Percentiles rank a stretch among this genome's conserved stretches.
phyloP scores from a whole-genome alignment of 2,329 filamentous ascomycete genomes.

The Grosmannia serpens region DNA sequence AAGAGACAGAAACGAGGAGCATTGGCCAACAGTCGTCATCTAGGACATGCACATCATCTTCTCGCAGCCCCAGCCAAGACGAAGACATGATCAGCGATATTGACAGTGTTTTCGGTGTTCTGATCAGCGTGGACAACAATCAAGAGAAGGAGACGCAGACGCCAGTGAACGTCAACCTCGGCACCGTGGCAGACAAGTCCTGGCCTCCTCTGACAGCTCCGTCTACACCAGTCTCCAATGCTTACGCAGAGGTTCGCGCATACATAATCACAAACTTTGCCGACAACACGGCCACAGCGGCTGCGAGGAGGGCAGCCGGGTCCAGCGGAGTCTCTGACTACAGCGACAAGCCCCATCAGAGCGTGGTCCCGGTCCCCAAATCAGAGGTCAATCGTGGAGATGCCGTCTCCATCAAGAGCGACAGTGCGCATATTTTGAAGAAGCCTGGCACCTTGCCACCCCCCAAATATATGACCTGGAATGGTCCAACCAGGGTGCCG shows the following conservation, averaged over 20 bases:
- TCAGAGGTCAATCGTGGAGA: neutral
- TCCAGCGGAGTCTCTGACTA: neutral
- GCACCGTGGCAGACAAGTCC: too few species aligned
- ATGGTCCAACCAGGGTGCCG: conserved; percentile 9
- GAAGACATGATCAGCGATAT: conserved; percentile 2
- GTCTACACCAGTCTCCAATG: conserved; percentile 8
- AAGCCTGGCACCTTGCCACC: neutral
- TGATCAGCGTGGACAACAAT: conserved; percentile 4
- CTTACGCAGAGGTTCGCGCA: conserved; percentile 10
- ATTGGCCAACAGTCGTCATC: neutral
- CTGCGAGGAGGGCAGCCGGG: neutral
- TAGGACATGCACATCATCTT: neutral
- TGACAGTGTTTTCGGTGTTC: conserved; percentile 8
- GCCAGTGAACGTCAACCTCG: neutral
- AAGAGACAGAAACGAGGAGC: neutral
- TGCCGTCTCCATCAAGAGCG: conserved; percentile 11
- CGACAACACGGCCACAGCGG: neutral
- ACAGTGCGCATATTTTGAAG: neutral
- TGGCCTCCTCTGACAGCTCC: neutral
- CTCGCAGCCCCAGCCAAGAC: neutral
- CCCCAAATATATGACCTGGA: conserved; percentile 15
- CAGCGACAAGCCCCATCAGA: neutral
- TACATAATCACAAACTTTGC: conserved; percentile 6
- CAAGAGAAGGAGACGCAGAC: neutral
- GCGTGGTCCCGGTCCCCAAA: neutral